Evolutionary conservation across 2,329 filamentous ascomycete species (phyloP), one percentile per base, ranked within the genome.

Genomic region (Fusarium stilboides): DNA sequence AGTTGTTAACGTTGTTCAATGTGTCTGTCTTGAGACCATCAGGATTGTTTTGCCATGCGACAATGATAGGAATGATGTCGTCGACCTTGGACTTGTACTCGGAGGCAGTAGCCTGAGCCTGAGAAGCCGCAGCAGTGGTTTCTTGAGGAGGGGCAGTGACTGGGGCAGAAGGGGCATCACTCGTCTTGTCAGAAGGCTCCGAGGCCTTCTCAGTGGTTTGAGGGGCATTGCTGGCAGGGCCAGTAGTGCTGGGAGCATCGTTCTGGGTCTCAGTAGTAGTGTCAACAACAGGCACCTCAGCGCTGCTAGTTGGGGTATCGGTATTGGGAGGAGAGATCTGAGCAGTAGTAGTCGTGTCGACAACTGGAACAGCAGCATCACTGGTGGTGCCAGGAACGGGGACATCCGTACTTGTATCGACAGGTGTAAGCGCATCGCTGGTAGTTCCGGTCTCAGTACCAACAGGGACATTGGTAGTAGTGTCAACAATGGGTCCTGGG

Each of bases 1-100:
- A 8, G 40, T 52, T 64, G 17, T 62, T 64, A 6, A 64, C 57
- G 36, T 62, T 43, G 42, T 62, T 55, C 46, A 65, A n/a, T 0
- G 58, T 62, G 8, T 62, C 58, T 1, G 39, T 57, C 36, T 62
- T 53, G 36, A 65, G 58, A 1, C 54, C 54, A 6, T 39, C 52
- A 26, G 62, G 58, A 17, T 58, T 50, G 4, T 65, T 53, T 0
- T 46, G 52, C 58, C 58, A 65, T 8, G 39, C 31, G 12, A 47
- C 31, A 5, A 65, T 65, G 13, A 65, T 62, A 0, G 62, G 62
- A 4, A 65, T 65, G 31, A 65, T 53, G 9, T 49, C 17, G 6
- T 44, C 37, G 1, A 65, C 31, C 36, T 62, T 31, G 8, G 45
- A 51, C 31, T 53, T 57, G 15, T 62, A 57, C 14, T 62, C 47